Conservation (phyloP, 768 basidiomycete genomes). For the Mrakia gelida region DNA sequence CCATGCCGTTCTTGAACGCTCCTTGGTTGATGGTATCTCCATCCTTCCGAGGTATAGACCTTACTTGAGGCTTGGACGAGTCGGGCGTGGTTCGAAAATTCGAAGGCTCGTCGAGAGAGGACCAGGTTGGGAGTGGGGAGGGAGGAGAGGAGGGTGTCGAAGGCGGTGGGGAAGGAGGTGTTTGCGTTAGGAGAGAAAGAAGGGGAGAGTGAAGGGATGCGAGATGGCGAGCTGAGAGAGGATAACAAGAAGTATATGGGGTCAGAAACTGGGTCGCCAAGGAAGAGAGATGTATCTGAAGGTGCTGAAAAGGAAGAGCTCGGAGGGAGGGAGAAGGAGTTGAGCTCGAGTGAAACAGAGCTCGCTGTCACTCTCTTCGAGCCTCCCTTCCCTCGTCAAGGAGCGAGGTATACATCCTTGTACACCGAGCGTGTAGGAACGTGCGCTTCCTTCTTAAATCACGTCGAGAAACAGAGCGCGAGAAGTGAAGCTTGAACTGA, state of each 20-base stretch:
- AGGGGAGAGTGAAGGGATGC: background rate
- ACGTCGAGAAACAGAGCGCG: too few relatives aligned
- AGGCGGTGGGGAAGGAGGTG: slow-evolving; percentile 6
- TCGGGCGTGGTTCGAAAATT: background rate
- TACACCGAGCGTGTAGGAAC: too few relatives aligned
- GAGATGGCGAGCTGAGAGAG: background rate
- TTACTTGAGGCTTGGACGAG: background rate
- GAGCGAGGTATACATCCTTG: too few relatives aligned
- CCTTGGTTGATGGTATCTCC: background rate
- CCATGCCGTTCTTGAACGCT: slow-evolving; percentile 9
- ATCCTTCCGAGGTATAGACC: background rate
- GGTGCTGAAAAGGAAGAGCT: background rate
- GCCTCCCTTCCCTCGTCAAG: background rate
- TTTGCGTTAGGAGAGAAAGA: background rate
- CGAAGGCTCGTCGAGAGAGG: background rate
- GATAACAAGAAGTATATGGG: too few relatives aligned
- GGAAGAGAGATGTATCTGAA: background rate
- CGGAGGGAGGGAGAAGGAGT: background rate
- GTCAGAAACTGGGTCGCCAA: background rate
- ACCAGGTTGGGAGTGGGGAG: background rate
- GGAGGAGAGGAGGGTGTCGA: slow-evolving; percentile 4
- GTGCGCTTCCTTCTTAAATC: too few relatives aligned
- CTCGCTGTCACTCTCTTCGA: background rate
- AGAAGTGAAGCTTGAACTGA: background rate
- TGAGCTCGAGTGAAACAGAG: background rate